Evolutionary conservation across 2,329 filamentous ascomycete genomes (phyloP).

Genomic region (Penicillium sp.): DNA sequence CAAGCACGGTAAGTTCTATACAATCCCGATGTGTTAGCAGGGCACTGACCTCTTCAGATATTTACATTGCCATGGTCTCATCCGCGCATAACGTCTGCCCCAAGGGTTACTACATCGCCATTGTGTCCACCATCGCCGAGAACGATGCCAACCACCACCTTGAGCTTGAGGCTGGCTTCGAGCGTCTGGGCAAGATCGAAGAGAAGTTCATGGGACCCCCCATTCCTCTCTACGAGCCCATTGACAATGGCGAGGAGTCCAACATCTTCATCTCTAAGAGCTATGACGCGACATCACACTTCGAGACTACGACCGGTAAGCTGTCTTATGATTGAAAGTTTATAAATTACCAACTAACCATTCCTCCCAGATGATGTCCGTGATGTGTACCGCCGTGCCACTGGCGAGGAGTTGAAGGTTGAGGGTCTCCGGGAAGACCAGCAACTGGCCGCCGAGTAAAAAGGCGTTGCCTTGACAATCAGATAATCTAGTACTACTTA

Average conservation of each 20-base stretch:
- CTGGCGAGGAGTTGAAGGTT: conserved; percentile 82
- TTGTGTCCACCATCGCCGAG: conserved; percentile 96
- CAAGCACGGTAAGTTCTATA: conserved; percentile 74
- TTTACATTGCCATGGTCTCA: conserved; percentile 95
- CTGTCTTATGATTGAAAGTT: background rate
- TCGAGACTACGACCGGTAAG: conserved; percentile 77
- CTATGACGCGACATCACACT: conserved; percentile 97
- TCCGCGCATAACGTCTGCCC: conserved; percentile 97
- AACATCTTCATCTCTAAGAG: conserved; percentile 98
- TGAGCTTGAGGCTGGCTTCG: conserved; percentile 87
- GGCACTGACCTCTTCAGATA: conserved; percentile 58
- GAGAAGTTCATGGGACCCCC: conserved; percentile 95
- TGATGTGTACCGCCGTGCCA: conserved; percentile 83
- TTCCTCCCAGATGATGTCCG: conserved; percentile 75
- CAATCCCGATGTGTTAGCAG: background rate
- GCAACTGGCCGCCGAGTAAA: conserved; percentile 42
- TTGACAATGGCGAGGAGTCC: conserved; percentile 78
- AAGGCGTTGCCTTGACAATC: conserved; percentile 12
- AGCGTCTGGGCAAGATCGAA: conserved; percentile 88
- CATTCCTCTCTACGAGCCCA: conserved; percentile 90
- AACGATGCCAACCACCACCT: conserved; percentile 88
- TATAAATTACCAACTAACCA: conserved; percentile 6
- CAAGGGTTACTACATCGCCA: conserved; percentile 98
- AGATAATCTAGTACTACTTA: conserved; percentile 31
- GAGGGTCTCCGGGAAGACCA: conserved; percentile 78